phyloP scores from a whole-genome alignment of 225 moss, liverwort and hornwort genomes.

The Asterella californica region DNA sequence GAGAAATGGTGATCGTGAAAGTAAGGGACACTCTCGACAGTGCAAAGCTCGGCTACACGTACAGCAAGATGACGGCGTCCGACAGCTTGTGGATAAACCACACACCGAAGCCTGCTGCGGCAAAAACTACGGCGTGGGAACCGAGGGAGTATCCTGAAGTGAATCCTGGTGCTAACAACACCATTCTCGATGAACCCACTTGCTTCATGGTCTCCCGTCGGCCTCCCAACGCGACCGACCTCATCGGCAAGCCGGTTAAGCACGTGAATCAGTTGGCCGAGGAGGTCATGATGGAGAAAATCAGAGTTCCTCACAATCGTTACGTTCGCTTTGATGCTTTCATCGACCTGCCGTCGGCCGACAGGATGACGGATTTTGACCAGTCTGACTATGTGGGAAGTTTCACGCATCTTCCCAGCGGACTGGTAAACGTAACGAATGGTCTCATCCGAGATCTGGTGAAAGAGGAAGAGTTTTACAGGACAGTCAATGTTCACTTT shows the following conservation, averaged over 20 bases:
- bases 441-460: background rate
- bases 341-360: slow-evolving; percentile 36
- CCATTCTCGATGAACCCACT: background rate
- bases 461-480: background rate
- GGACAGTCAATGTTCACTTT: background rate
- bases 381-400: background rate
- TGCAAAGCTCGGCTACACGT: background rate
- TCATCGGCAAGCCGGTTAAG: slow-evolving; percentile 14
- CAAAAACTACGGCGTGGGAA: background rate
- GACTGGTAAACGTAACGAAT: background rate
- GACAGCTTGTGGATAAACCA: slow-evolving; percentile 37
- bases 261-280: slow-evolving; percentile 23
- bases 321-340: slow-evolving; percentile 44
- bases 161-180: background rate
- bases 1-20: background rate
- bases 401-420: background rate
- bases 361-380: slow-evolving; percentile 2
- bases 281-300: slow-evolving; percentile 31
- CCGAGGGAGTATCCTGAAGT: background rate
- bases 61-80: background rate
- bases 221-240: slow-evolving; percentile 17
- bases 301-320: slow-evolving; percentile 24
- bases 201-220: background rate
- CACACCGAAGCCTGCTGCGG: slow-evolving; percentile 11
- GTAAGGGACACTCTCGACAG: too few species aligned